Conservation (phyloP, 176 grass and related monocot species). For the Carex scoparia region DNA sequence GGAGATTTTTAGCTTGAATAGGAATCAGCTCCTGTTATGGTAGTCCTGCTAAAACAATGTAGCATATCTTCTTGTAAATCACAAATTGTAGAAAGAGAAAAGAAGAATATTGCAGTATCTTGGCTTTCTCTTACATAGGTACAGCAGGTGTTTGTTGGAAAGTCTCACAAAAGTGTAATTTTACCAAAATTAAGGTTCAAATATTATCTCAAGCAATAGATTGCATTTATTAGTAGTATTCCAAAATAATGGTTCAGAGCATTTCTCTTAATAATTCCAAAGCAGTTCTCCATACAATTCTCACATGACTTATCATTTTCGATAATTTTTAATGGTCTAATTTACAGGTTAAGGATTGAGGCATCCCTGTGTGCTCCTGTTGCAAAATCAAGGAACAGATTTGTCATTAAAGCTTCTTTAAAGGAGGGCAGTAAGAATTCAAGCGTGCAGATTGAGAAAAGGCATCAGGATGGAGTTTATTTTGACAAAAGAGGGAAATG, state of each 20-base stretch:
- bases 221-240: not conserved
- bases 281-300: not conserved
- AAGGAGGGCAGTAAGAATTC: slow-evolving; percentile 25
- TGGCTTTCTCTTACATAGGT: not conserved
- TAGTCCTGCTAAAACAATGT: not conserved
- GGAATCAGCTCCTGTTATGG: too few relatives aligned
- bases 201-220: not conserved
- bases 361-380: slow-evolving; percentile 24
- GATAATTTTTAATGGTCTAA: not conserved
- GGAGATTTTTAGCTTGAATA: too few relatives aligned
- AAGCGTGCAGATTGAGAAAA: slow-evolving; percentile 23
- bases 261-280: not conserved
- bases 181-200: not conserved
- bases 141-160: not conserved
- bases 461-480: slow-evolving; percentile 41
- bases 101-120: not conserved
- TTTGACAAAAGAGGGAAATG: slow-evolving; percentile 68
- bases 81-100: not conserved
- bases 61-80: not conserved
- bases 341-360: slow-evolving; percentile 48
- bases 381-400: slow-evolving; percentile 32
- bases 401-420: slow-evolving; percentile 23
- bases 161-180: slow-evolving; percentile 3
- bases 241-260: not conserved
- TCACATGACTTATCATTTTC: not conserved